Evolutionary conservation across 2,329 filamentous ascomycete species (phyloP).

Genomic region (Chrysosporium keratinophilum): DNA sequence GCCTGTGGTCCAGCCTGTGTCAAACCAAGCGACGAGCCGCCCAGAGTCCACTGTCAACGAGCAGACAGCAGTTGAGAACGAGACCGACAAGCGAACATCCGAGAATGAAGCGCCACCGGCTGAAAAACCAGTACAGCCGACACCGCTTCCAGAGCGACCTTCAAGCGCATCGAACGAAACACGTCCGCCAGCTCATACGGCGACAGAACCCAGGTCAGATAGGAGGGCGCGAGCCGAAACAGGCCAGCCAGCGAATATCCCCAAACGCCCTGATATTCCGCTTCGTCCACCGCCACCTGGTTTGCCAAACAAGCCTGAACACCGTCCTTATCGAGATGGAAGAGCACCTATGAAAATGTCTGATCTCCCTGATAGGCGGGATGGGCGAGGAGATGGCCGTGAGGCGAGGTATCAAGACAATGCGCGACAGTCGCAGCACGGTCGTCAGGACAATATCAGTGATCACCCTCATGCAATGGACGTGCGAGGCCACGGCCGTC

Average conservation of each 20-base stretch:
- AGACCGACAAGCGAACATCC: background rate
- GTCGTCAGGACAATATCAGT: constrained; percentile 27
- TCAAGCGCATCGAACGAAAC: background rate
- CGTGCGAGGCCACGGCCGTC: constrained; percentile 29
- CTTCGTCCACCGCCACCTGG: constrained; percentile 27
- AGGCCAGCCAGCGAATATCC: constrained; percentile 24
- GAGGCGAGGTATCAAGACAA: constrained; percentile 30
- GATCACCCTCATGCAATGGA: constrained; percentile 21
- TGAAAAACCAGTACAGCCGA: background rate
- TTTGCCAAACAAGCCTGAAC: constrained; percentile 28
- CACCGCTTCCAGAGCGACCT: background rate
- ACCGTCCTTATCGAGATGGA: constrained; percentile 30
- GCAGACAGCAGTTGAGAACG: background rate
- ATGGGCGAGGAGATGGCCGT: constrained; percentile 28
- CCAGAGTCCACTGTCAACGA: background rate
- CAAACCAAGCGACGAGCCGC: background rate
- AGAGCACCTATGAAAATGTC: constrained; percentile 30
- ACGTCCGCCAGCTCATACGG: background rate
- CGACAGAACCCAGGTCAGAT: background rate
- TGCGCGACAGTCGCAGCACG: constrained; percentile 28
- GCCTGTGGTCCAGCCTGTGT: background rate
- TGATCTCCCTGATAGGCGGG: constrained; percentile 32
- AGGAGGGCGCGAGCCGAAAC: constrained; percentile 21
- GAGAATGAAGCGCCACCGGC: background rate
- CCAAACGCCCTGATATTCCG: constrained; percentile 31